Conservation (phyloP, 306 rosid genomes). For the Sindora glabra region DNA sequence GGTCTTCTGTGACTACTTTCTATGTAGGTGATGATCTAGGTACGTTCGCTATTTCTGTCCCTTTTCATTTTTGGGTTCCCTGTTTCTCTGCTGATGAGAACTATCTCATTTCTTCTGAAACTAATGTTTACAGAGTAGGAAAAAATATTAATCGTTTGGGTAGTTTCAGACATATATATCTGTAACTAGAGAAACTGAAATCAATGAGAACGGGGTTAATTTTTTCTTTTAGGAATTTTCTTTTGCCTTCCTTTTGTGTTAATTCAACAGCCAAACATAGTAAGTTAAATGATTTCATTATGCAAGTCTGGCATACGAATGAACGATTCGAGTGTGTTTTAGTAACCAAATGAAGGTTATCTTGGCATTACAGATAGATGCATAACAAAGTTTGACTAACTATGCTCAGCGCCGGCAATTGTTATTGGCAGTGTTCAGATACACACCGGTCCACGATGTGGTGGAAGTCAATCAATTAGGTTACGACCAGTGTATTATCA, state of each 20-base stretch:
- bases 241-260: too few relatives aligned
- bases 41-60: neutral
- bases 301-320: neutral
- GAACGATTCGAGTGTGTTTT: neutral
- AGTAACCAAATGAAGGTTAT: neutral
- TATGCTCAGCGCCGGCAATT: neutral
- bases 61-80: neutral
- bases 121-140: too few relatives aligned
- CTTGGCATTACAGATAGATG: neutral
- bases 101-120: too few relatives aligned
- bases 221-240: too few relatives aligned
- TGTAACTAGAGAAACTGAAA: too few relatives aligned
- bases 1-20: conserved; percentile 44
- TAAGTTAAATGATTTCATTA: neutral
- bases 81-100: too few relatives aligned
- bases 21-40: conserved; percentile 63
- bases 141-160: too few relatives aligned
- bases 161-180: too few relatives aligned
- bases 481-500: conserved; percentile 35
- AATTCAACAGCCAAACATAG: too few relatives aligned
- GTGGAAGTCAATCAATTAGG: conserved; percentile 52
- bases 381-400: neutral
- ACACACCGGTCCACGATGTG: conserved; percentile 69
- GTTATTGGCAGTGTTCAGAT: conserved; percentile 49
- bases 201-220: too few relatives aligned